Evolutionary conservation across 306 rosid species (phyloP).

Genomic region (Purshia tridentata): DNA sequence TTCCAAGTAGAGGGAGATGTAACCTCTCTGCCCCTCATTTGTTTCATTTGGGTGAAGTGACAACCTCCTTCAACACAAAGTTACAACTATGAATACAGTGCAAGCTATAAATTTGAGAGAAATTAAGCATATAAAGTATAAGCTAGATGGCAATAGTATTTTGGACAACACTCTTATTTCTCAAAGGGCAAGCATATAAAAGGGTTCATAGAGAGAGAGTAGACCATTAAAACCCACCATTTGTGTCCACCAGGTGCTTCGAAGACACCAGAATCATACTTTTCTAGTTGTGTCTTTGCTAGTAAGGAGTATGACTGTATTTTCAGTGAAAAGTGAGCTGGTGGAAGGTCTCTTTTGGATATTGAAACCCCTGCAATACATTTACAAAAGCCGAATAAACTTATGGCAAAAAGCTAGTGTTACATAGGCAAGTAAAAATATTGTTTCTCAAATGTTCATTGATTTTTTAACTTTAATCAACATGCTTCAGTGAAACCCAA

Average conservation of each 20-base stretch:
- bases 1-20: constrained; percentile 20
- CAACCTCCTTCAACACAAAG: neutral
- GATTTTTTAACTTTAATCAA: too few relatives aligned
- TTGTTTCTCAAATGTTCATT: neutral
- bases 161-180: too few relatives aligned
- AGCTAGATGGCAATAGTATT: too few relatives aligned
- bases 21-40: neutral
- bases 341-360: constrained; percentile 11
- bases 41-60: constrained; percentile 4
- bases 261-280: constrained; percentile 9
- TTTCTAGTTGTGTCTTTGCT: constrained; percentile 12
- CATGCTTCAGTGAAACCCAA: neutral
- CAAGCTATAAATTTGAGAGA: neutral
- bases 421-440: neutral
- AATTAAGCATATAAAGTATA: too few relatives aligned
- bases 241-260: constrained; percentile 10
- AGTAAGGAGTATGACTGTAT: constrained; percentile 1
- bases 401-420: neutral
- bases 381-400: neutral
- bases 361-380: neutral
- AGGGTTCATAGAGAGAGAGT: too few relatives aligned
- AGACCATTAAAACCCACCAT: neutral
- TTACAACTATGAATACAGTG: neutral
- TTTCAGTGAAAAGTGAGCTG: constrained; percentile 7
- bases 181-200: neutral